These are phyloP conservation scores for Linum usitatissimum DNA, from an alignment of 345 rosid species.

Conservation along the genomic window DNA sequence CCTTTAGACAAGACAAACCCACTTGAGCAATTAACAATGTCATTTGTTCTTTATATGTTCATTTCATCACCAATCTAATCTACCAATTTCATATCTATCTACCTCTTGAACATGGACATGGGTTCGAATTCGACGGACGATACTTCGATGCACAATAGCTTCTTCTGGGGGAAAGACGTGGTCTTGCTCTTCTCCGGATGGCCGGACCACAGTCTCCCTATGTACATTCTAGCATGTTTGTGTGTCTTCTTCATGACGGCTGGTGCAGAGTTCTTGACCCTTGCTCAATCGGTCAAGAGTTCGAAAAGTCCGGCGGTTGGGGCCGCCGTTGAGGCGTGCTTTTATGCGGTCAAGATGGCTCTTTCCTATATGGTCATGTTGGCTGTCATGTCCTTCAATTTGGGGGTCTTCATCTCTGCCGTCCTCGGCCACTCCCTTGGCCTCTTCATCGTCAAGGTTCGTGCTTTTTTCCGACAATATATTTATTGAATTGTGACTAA, in stretches of 20 bases:
- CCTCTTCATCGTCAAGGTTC: not conserved
- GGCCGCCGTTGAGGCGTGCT: not conserved
- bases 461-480: not conserved
- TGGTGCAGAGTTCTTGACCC: not conserved
- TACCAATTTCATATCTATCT: too few species aligned
- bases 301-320: not conserved
- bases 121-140: constrained; percentile 11
- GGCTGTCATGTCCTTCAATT: constrained; percentile 10
- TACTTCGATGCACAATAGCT: constrained; percentile 21
- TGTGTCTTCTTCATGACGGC: not conserved
- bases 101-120: constrained; percentile 9
- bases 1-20: not conserved
- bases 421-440: constrained; percentile 9
- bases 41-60: too few species aligned
- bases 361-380: constrained; percentile 5
- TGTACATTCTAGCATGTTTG: constrained; percentile 24
- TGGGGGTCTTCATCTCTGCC: constrained; percentile 3
- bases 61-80: too few species aligned
- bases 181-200: constrained; percentile 28
- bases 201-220: constrained; percentile 19
- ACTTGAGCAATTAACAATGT: too few species aligned
- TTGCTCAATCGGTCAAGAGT: not conserved
- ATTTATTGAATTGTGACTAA: not conserved
- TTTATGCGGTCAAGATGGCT: not conserved
- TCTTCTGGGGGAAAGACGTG: constrained; percentile 36